These are phyloP conservation scores for Dactylellina sp. DNA, from an alignment of 2,329 filamentous ascomycete genomes.

Conservation along the genomic window DNA sequence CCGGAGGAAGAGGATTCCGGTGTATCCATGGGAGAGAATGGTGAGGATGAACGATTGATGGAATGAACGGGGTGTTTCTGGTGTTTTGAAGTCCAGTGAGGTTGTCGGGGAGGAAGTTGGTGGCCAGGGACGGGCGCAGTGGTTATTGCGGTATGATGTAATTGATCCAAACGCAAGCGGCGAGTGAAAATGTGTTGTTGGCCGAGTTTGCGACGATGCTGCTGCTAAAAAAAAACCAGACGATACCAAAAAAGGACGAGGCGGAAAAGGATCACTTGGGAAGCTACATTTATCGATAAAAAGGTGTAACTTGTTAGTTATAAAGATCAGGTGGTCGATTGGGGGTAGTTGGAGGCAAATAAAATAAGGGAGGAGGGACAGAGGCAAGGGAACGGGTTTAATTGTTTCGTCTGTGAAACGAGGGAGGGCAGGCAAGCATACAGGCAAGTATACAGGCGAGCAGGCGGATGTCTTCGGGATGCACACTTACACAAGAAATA, in stretches of 20 bases:
- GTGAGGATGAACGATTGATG: background rate
- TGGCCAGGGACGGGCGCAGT: no score
- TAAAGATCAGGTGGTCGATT: no score
- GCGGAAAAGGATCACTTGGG: background rate
- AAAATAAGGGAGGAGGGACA: constrained; percentile 3
- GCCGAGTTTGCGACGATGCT: background rate
- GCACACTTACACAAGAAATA: background rate
- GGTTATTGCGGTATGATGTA: background rate
- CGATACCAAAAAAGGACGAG: no score
- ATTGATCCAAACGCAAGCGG: background rate
- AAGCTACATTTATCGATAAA: background rate
- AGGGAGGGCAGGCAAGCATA: constrained; percentile 5
- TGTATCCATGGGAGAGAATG: constrained; percentile 36
- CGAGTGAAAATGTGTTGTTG: background rate
- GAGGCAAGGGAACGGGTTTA: background rate
- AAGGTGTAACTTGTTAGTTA: background rate
- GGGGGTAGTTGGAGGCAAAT: no score
- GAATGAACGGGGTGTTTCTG: background rate
- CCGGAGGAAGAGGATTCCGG: constrained; percentile 48
- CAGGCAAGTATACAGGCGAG: background rate
- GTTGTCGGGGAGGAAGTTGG: background rate
- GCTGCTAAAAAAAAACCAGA: background rate
- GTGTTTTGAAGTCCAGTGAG: background rate
- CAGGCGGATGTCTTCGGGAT: background rate
- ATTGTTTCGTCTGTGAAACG: constrained; percentile 47